These are phyloP conservation scores for Eucalyptus regnans DNA, from an alignment of 345 rosid genomes.

Conservation along the genomic window DNA sequence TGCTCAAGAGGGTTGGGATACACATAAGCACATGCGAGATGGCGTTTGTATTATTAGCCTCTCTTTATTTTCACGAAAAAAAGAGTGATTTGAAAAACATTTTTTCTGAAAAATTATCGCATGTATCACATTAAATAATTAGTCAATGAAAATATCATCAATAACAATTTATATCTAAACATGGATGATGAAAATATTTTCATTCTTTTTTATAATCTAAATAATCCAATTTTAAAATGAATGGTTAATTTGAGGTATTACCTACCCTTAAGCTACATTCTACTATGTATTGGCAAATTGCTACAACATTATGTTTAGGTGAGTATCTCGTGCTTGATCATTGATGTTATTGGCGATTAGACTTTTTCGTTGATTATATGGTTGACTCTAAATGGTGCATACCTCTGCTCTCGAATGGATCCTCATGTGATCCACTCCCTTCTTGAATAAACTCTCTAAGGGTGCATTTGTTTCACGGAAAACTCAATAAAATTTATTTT, in stretches of 20 bases:
- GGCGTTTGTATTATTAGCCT: not conserved
- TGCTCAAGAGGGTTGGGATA: not conserved
- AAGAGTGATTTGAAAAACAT: too few relatives aligned
- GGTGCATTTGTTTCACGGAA: too few relatives aligned
- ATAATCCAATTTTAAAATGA: not conserved
- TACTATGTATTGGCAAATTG: too few relatives aligned
- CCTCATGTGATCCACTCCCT: not conserved
- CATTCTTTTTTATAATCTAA: too few relatives aligned
- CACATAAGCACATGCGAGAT: not conserved
- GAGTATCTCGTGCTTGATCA: too few relatives aligned
- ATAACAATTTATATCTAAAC: accelerated
- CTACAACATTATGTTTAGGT: too few relatives aligned
- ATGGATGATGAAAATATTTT: not conserved
- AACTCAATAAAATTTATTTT: too few relatives aligned
- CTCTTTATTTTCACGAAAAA: accelerated
- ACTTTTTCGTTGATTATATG: too few relatives aligned
- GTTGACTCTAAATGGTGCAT: too few relatives aligned
- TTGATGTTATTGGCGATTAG: too few relatives aligned
- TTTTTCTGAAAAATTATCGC: accelerated
- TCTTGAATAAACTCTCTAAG: not conserved
- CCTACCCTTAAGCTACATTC: not conserved
- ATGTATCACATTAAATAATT: accelerated
- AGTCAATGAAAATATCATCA: too few relatives aligned
- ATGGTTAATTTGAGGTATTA: not conserved
- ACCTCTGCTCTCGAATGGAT: not conserved